phyloP scores from a whole-genome alignment of 805 yeast species.

The Hanseniaspora lachancei region DNA sequence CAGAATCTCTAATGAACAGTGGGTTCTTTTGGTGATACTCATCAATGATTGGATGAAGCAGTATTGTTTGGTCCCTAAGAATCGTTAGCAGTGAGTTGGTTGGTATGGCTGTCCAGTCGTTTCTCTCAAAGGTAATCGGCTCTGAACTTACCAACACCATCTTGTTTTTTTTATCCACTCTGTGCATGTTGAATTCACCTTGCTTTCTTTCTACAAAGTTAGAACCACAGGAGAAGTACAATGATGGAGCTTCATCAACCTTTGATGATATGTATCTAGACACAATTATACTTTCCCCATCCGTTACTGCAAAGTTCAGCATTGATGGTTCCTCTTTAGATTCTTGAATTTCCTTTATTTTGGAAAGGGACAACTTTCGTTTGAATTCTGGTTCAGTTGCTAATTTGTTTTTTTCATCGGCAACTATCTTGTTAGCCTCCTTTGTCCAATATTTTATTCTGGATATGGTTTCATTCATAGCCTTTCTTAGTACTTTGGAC shows the following conservation, averaged over 20 bases:
- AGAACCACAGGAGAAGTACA: slow-evolving; percentile 89
- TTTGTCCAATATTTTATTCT: slow-evolving; percentile 68
- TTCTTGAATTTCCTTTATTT: slow-evolving; percentile 13
- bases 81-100: slow-evolving; percentile 78
- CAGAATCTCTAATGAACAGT: slow-evolving; percentile 53
- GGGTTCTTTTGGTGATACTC: slow-evolving; percentile 75
- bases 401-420: slow-evolving; percentile 19
- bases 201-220: slow-evolving; percentile 80
- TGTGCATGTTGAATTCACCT: slow-evolving; percentile 87
- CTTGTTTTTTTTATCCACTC: slow-evolving; percentile 82
- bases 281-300: slow-evolving; percentile 75
- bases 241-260: slow-evolving; percentile 90
- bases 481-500: slow-evolving; percentile 48
- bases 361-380: neutral
- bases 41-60: slow-evolving; percentile 81
- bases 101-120: slow-evolving; percentile 96
- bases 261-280: slow-evolving; percentile 78
- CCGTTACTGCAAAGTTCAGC: slow-evolving; percentile 88
- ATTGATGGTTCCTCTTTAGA: slow-evolving; percentile 57
- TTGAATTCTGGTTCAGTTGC: neutral
- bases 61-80: slow-evolving; percentile 60
- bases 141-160: slow-evolving; percentile 95
- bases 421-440: slow-evolving; percentile 31
- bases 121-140: slow-evolving; percentile 89
- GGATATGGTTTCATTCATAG: slow-evolving; percentile 61